phyloP scores from a whole-genome alignment of 805 yeast genomes.

The Spathaspora boniae region DNA sequence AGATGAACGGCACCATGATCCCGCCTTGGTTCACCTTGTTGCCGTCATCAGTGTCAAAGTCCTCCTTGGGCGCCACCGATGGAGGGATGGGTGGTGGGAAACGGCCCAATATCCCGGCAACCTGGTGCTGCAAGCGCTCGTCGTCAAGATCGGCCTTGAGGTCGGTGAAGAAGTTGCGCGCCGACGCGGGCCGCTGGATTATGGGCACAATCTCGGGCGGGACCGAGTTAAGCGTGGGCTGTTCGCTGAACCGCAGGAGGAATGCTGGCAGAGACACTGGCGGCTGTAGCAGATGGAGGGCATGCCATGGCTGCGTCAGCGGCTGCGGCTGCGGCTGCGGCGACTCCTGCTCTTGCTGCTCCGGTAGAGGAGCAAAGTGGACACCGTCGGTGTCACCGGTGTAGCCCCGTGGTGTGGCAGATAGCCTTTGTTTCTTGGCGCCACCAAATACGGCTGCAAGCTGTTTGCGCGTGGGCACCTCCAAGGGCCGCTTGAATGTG shows the following conservation, averaged over 20 bases:
- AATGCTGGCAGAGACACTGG: too few species aligned
- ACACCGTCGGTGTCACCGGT: background rate
- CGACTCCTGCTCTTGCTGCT: background rate
- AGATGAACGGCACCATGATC: constrained; percentile 42
- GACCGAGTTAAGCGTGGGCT: constrained; percentile 29
- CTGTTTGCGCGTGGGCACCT: constrained; percentile 11
- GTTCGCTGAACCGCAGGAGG: constrained; percentile 1
- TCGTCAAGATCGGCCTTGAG: constrained; percentile 14
- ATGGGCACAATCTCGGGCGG: constrained; percentile 37
- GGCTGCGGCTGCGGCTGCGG: constrained; percentile 1
- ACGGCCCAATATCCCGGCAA: constrained; percentile 18
- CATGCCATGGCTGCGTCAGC: background rate
- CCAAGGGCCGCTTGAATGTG: constrained; percentile 8
- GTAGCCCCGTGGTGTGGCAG: constrained; percentile 2
- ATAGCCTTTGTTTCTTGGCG: constrained; percentile 4
- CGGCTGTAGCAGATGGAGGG: constrained; percentile 2
- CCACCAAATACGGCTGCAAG: constrained; percentile 12
- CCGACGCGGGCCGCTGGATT: constrained; percentile 27
- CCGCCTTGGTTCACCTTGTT: constrained; percentile 17
- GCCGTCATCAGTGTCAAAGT: constrained; percentile 3
- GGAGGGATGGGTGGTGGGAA: constrained; percentile 44
- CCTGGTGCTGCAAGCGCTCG: constrained; percentile 16
- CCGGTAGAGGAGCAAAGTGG: background rate
- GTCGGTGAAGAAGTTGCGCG: constrained; percentile 35
- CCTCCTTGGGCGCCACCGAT: background rate